Base-by-base conservation (phyloP, 2,329 filamentous ascomycete genomes). In the Trichoderma sp. region DNA sequence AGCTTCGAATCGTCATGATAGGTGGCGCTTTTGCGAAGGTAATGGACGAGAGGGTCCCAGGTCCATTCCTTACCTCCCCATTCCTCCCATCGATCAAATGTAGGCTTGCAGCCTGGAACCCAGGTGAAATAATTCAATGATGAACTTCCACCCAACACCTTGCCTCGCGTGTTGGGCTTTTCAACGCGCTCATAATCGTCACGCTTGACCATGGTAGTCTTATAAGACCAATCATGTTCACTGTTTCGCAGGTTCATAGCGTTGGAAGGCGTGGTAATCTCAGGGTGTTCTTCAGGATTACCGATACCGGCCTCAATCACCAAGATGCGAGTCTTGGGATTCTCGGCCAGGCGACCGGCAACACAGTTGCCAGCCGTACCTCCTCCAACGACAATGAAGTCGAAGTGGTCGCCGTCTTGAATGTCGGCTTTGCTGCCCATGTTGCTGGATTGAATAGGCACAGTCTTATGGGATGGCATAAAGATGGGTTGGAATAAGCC, bases 51-150 rank as follows among this genome's bases (percentile, higher is more conserved):
- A 10, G 76, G 79, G 2, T 87, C 81, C 84, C 85, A 89, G 0
- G 79, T 88, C 88, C 88, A 90, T 59, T 86, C 82, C 72, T 91
- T 87, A 5, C 91, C 92, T 59, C 91, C 91, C 39, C 86, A 86
- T 77, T 91, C 91, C n/a, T 87, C 88, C 82, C 90, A 86, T 21
- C 90, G 89, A 75, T 94, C 85, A 72, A 87, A 90, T 0, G 87
- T 89, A 4, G 81, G 81, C 66, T 83, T 83, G 66, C 82, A 85
- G 2, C 87, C 88, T 1, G 83, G 86, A 5, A 88, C 81, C 87
- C 87, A 90, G 16, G 87, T 89, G 76, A 86, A 89, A 75, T 90
- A 90, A 77, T 90, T 90, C 59, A 87, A 75, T 49, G 81, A 85
- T 0, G 83, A 85, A 69, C 84, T 86, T 18, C 88, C 87, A 43